Base-by-base conservation (phyloP, 768 basidiomycete genomes). In the Cystofilobasidium capitatum region DNA sequence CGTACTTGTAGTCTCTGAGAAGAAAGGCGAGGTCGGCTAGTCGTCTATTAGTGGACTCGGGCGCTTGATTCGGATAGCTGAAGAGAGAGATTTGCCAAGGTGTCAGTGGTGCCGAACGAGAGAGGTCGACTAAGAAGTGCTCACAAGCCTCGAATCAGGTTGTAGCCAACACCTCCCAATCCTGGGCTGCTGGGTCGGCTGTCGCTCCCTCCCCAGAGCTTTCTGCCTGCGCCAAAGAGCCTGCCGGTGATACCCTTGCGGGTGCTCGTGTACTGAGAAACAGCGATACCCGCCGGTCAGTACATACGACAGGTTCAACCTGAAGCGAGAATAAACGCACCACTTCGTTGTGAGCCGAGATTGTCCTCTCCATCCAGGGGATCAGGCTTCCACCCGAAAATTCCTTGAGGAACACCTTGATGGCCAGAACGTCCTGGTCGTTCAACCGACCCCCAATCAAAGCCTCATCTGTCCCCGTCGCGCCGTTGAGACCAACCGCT, bases 281-380 rank as follows among this genome's bases (percentile, higher is more conserved):
- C 74, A 49, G 75, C 57, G 80, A 81, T 20, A 74, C 74, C 35
- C 77, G 76, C 44, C 77, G 70, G 70, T 79, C 54, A 74, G 7
- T 88, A n/a, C n/a, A n/a, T n/a, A n/a, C n/a, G n/a, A n/a, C n/a
- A n/a, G n/a, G n/a, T n/a, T n/a, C n/a, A n/a, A n/a, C n/a, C n/a
- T n/a, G n/a, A n/a, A n/a, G n/a, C n/a, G n/a, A n/a, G n/a, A n/a
- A n/a, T n/a, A n/a, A 58, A 75, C 79, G 57, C 72, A 88, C 87
- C 66, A 81, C 81, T 79, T 98, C 93, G 75, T 96, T 97, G 90
- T 92, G 94, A 70, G 94, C 89, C 55, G 90, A 71, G 7, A 93
- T 88, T 76, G 86, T 87, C 73, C 87, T 89, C 78, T 98, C 94
- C 90, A 98, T 93, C 89, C 89, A 97, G 0, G 93, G 93, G 3